phyloP scores from a whole-genome alignment of 2,329 filamentous ascomycete species.

The Talaromyces sp. region DNA sequence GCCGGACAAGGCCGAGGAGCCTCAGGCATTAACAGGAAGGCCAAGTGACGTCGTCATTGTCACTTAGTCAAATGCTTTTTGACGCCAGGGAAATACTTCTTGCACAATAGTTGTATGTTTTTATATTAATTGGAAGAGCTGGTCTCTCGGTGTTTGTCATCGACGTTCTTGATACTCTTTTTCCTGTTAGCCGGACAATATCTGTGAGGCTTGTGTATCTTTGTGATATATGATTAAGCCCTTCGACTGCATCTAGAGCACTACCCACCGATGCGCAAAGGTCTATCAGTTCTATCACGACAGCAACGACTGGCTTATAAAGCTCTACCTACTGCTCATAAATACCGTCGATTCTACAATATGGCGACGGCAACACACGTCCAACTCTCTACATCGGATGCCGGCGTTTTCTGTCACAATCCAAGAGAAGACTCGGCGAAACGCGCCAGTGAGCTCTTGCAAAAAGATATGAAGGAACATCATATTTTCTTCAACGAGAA shows the following conservation, averaged over 20 bases:
- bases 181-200: background rate
- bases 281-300: background rate
- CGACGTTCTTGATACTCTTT: background rate
- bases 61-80: background rate
- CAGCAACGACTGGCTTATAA: background rate
- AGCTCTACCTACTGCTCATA: background rate
- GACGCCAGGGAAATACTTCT: background rate
- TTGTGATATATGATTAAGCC: background rate
- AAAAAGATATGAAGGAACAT: conserved; percentile 67
- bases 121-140: background rate
- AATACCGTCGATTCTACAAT: conserved; percentile 11
- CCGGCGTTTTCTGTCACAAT: conserved; percentile 46
- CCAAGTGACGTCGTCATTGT: background rate
- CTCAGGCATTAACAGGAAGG: background rate
- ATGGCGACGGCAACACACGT: conserved; percentile 51
- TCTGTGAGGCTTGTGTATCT: background rate
- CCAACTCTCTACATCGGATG: conserved; percentile 42
- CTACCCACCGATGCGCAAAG: background rate
- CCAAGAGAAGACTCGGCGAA: conserved; percentile 58
- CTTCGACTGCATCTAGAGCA: no score
- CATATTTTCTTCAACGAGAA: conserved; percentile 75
- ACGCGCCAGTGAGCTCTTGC: conserved; percentile 64
- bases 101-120: background rate
- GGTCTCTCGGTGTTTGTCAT: background rate
- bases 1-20: background rate